Base-by-base conservation (phyloP, 495 filamentous ascomycete species). In the Penicillium bialowiezense region DNA sequence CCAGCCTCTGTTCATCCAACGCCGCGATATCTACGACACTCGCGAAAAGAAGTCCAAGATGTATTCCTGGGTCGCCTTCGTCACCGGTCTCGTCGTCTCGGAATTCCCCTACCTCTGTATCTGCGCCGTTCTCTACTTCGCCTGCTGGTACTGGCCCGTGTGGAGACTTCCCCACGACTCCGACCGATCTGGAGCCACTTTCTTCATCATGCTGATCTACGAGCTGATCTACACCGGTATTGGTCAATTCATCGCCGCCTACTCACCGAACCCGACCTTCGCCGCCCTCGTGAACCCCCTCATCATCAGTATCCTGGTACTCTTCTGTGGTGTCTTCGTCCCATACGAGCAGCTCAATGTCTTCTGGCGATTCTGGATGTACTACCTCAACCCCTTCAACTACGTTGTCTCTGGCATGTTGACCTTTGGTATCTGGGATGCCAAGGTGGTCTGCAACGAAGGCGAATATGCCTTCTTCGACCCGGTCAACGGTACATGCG, bases 281-380 rank as follows among this genome's bases (percentile, higher is more conserved):
- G 73, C 78, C 1, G 75, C 77, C 12, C 73, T 80, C 36, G 77
- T 74, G 20, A 66, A 85, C 44, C 80, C 80, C 8, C 68, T 82
- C 37, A 59, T 86, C 43, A 60, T 79, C 41, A 77, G 74, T 52
- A 72, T 71, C 36, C 71, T 87, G 45, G 72, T 70, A 37, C 68
- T 75, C 34, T 74, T 83, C 57, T 84, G 82, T 44, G 68, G 71
- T 43, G 61, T 71, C 3, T 59, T 70, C 44, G 69, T 73, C 2
- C 69, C 69, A 0, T 68, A 73, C 43, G 29, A 46, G 0, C 67
- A 73, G 49, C 82, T 87, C 17, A 70, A 73, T 24, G 77, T 68
- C 3, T 75, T 88, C 44, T 86, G 85, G 50, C 69, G 76, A 14
- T 90, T 88, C 76, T 90, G 86, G 87, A 84, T 87, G 56, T 89